These are phyloP conservation scores for Clarireedia hainanense DNA, from an alignment of 2,329 filamentous ascomycete genomes.

Conservation along the genomic window DNA sequence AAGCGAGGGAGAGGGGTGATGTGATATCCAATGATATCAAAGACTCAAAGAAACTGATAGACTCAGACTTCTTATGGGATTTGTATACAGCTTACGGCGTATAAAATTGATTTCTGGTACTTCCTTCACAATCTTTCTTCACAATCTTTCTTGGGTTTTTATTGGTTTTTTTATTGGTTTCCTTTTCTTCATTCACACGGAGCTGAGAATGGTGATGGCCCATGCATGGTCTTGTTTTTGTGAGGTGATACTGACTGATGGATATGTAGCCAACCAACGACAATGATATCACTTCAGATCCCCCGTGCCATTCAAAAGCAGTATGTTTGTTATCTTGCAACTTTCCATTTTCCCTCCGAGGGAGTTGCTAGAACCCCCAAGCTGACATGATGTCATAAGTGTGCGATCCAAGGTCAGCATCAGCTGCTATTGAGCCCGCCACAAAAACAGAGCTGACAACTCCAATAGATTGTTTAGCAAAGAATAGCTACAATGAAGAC, in stretches of 20 bases:
- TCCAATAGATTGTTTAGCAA: constrained; percentile 67
- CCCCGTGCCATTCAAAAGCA: constrained; percentile 79
- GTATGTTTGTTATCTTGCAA: constrained; percentile 41
- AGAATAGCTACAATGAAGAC: constrained; percentile 76
- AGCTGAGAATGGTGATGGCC: constrained; percentile 1
- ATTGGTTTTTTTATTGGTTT: too few relatives aligned
- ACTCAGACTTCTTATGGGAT: neutral
- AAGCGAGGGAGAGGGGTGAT: neutral
- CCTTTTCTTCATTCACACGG: neutral
- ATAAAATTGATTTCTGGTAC: too few relatives aligned
- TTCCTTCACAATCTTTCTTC: too few relatives aligned
- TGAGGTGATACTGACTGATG: constrained; percentile 9
- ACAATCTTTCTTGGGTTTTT: neutral
- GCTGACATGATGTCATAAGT: constrained; percentile 41
- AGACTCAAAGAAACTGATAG: too few relatives aligned
- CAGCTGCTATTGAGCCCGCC: neutral
- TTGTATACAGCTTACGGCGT: neutral
- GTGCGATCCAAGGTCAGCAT: constrained; percentile 77
- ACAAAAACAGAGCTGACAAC: neutral
- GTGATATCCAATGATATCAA: neutral
- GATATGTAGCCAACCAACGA: constrained; percentile 41
- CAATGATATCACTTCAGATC: constrained; percentile 64
- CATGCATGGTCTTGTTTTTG: neutral
- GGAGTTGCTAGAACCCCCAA: neutral
- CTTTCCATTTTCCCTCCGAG: neutral